Conservation (phyloP, 352 stramenopile species). For the Phytophthora ohioensis region DNA sequence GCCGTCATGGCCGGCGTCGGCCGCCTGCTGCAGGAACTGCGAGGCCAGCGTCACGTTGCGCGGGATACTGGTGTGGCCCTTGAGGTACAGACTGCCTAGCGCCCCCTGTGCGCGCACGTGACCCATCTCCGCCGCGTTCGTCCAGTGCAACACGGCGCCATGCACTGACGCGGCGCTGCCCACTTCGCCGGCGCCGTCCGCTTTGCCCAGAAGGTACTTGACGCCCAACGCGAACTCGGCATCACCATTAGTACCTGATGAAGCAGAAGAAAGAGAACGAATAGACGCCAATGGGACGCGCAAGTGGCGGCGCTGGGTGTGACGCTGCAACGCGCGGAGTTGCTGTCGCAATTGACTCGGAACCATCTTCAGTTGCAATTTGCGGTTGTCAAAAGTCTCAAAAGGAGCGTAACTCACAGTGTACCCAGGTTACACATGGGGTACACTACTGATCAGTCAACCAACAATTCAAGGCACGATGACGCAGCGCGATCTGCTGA, state of each 20-base stretch:
- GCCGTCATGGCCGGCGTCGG: conserved; percentile 70
- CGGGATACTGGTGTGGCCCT: conserved; percentile 58
- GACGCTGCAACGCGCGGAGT: conserved; percentile 26
- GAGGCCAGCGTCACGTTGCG: conserved; percentile 55
- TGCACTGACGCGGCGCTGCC: conserved; percentile 52
- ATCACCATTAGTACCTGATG: conserved; percentile 36
- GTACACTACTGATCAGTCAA: background rate
- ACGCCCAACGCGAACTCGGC: conserved; percentile 71
- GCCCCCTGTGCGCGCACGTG: conserved; percentile 78
- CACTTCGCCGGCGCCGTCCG: conserved; percentile 25
- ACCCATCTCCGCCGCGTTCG: conserved; percentile 73
- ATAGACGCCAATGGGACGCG: conserved; percentile 1
- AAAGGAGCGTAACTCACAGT: background rate
- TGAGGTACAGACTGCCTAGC: conserved; percentile 76
- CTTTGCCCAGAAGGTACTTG: conserved; percentile 63
- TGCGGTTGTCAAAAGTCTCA: conserved; percentile 15
- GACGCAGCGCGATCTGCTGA: conserved; percentile 64
- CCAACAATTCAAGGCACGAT: conserved; percentile 20
- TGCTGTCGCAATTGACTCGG: conserved; percentile 15
- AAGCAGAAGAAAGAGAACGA: conserved; percentile 18
- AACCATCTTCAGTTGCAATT: conserved; percentile 20
- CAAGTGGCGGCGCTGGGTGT: conserved; percentile 11
- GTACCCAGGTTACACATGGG: conserved; percentile 3
- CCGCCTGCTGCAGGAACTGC: conserved; percentile 70
- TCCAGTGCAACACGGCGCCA: conserved; percentile 79